These are phyloP conservation scores for Striga hermonthica DNA, from an alignment of 305 asterid species.

Conservation along the genomic window DNA sequence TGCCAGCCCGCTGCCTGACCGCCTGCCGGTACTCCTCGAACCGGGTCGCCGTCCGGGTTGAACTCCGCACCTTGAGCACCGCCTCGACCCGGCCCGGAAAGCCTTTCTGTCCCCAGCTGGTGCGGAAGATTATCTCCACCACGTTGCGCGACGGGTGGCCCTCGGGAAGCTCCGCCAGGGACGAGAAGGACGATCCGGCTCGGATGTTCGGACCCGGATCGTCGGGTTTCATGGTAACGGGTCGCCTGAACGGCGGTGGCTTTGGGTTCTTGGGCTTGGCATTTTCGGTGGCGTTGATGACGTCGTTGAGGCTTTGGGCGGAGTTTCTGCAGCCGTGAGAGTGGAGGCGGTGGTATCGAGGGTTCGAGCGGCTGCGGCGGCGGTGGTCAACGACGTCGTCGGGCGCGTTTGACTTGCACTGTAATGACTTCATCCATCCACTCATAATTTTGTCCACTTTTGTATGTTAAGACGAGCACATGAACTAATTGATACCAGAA, in stretches of 20 bases:
- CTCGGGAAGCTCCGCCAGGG: slow-evolving; percentile 67
- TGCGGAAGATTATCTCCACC: slow-evolving; percentile 82
- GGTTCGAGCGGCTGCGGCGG: slow-evolving; percentile 29
- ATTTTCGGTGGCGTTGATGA: slow-evolving; percentile 41
- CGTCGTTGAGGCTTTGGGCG: slow-evolving; percentile 41
- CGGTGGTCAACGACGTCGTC: slow-evolving; percentile 21
- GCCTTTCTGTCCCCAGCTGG: slow-evolving; percentile 64
- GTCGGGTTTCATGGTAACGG: slow-evolving; percentile 37
- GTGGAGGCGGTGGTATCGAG: slow-evolving; percentile 42
- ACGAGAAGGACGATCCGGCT: slow-evolving; percentile 51
- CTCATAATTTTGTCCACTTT: slow-evolving; percentile 1
- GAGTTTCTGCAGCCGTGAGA: slow-evolving; percentile 51
- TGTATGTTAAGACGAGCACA: slow-evolving; percentile 11
- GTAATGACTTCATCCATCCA: slow-evolving; percentile 79
- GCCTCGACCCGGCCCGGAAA: slow-evolving; percentile 74
- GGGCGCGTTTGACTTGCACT: slow-evolving; percentile 47
- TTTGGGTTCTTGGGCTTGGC: slow-evolving; percentile 38
- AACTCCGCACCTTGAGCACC: slow-evolving; percentile 82
- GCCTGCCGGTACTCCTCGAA: slow-evolving; percentile 80
- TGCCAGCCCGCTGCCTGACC: slow-evolving; percentile 37
- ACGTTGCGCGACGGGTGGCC: slow-evolving; percentile 91
- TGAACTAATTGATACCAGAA: too few species aligned
- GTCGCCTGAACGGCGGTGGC: slow-evolving; percentile 34
- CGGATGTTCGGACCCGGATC: slow-evolving; percentile 29
- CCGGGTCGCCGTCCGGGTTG: slow-evolving; percentile 62